Base-by-base conservation (phyloP, 1,284 basidiomycete genomes). In the Trametes polyzona region DNA sequence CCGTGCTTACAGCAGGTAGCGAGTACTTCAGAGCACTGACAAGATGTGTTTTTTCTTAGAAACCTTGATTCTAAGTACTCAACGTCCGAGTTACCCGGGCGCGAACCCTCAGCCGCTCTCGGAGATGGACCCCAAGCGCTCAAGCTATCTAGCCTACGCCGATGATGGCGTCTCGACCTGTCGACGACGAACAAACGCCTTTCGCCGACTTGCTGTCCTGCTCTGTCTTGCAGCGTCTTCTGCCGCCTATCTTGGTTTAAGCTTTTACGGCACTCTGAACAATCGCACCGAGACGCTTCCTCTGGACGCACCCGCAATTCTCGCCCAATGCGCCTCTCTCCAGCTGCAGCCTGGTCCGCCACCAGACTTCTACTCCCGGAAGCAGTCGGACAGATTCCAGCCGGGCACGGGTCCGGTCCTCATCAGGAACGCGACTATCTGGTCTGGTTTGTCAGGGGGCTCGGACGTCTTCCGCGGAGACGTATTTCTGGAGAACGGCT, bases 381-480 rank as follows among this genome's bases (percentile, higher is more conserved):
- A 69, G 4, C 62, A 71, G 27, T 83, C 78, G 1, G 85, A 88
- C 63, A 74, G 85, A 19, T 85, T 74, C 61, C 81, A 77, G 11
- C 62, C 66, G 2, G 81, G 78, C 0, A 82, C 83, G 1, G 69
- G 69, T n/a, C 68, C 80, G n/a, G 72, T 76, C 1, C 69, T 81
- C 57, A 76, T 88, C 48, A 76, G 74, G 65, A 88, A 88, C 62
- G 86, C 80, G 4, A 87, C 79, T 4, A 72, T 89, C 24, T 88
- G 86, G 86, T 87, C 75, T 0, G 76, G 77, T 11, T 58, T 59
- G 8, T 52, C 65, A 16, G 65, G 72, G 40, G 76, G 75, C n/a
- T 67, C 66, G 1, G 70, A 75, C 48, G 63, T 71, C 19, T 27
- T 77, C 10, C 61, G 62, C n/a, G 76, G 73, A 4, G 75, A 76